These are phyloP conservation scores for Gremmenia infestans DNA, from an alignment of 2,329 filamentous ascomycete species.

Conservation along the genomic window DNA sequence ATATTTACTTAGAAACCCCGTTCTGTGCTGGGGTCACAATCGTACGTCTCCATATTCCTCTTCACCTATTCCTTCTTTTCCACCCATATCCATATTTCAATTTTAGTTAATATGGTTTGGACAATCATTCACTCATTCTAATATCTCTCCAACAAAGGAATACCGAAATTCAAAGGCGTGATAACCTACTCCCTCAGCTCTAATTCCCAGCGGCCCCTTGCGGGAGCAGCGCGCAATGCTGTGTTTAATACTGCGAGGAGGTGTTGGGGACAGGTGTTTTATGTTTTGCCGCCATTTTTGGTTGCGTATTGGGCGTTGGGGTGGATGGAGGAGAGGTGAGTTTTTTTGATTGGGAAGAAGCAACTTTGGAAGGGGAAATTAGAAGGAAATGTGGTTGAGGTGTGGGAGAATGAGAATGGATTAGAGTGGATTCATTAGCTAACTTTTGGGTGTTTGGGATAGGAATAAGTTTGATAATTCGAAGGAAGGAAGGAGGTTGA, in stretches of 20 bases:
- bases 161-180: constrained; percentile 50
- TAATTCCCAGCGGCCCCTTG: constrained; percentile 83
- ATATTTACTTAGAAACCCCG: neutral
- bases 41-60: neutral
- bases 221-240: constrained; percentile 68
- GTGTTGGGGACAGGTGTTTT: constrained; percentile 76
- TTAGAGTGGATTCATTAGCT: neutral
- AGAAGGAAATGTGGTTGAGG: too few species aligned
- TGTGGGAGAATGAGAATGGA: neutral
- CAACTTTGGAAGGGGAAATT: too few species aligned
- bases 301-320: constrained; percentile 74
- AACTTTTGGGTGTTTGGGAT: neutral
- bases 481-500: constrained; percentile 41
- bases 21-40: neutral
- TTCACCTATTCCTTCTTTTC: neutral
- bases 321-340: constrained; percentile 85
- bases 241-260: constrained; percentile 92
- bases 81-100: neutral
- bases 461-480: constrained; percentile 77
- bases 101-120: neutral
- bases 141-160: neutral
- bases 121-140: too few species aligned
- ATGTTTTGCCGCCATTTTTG: constrained; percentile 75
- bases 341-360: constrained; percentile 14
- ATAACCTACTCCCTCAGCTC: constrained; percentile 68